phyloP scores from a whole-genome alignment of 257 asterid species.

The Cinchona pubescens region DNA sequence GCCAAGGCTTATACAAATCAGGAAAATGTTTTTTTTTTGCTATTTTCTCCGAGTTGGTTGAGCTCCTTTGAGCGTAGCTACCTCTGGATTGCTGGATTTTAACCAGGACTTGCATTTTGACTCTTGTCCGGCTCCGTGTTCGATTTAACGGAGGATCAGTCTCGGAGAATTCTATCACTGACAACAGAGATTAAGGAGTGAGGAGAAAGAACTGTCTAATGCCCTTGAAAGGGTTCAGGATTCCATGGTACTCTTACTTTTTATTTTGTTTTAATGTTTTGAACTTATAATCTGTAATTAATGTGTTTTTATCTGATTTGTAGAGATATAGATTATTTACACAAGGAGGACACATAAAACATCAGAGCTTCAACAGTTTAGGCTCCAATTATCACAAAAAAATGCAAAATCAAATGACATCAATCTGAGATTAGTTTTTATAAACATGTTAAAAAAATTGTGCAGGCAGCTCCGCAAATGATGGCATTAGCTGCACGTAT shows the following conservation, averaged over 20 bases:
- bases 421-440: background rate
- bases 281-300: background rate
- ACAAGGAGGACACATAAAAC: too few species aligned
- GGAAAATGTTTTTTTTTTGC: slow-evolving; percentile 37
- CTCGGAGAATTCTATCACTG: slow-evolving; percentile 20
- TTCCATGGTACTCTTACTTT: slow-evolving; percentile 18
- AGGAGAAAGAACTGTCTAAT: slow-evolving; percentile 20
- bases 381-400: too few species aligned
- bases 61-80: slow-evolving; percentile 27
- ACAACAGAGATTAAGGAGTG: slow-evolving; percentile 20
- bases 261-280: background rate
- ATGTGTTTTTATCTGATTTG: background rate
- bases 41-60: slow-evolving; percentile 32
- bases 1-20: slow-evolving; percentile 28
- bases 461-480: slow-evolving; percentile 24
- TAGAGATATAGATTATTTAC: too few species aligned
- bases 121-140: slow-evolving; percentile 17
- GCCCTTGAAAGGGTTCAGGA: slow-evolving; percentile 29
- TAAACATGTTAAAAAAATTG: background rate
- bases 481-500: slow-evolving; percentile 13
- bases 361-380: too few species aligned
- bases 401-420: too few species aligned
- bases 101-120: slow-evolving; percentile 25
- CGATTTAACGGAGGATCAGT: slow-evolving; percentile 32
- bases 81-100: slow-evolving; percentile 40